A percentile compares a stretch with the other conserved stretches of the same genome.
Evolutionary conservation across 345 rosid species (phyloP).

Genomic region (Combretum micranthum): DNA sequence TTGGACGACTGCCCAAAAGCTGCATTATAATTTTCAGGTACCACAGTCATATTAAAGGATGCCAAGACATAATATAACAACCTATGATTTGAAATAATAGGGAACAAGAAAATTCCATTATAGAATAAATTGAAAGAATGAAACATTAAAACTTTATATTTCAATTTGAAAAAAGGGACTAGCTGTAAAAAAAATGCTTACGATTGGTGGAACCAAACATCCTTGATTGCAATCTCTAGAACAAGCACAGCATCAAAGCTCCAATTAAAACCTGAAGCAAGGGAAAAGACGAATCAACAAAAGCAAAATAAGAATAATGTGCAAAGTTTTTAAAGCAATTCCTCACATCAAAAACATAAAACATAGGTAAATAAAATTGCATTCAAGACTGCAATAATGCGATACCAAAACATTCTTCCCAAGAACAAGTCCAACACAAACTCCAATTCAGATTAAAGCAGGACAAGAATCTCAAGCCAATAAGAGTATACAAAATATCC

Average conservation of each 20-base stretch:
- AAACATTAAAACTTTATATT: background rate
- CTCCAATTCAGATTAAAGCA: no score
- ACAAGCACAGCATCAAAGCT: background rate
- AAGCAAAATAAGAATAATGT: no score
- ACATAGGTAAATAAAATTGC: no score
- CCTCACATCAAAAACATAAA: no score
- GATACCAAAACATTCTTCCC: no score
- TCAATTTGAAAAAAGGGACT: background rate
- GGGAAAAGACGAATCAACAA: no score
- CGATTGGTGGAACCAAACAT: constrained; percentile 9
- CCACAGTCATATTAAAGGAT: background rate
- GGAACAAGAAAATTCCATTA: background rate
- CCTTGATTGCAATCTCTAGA: background rate
- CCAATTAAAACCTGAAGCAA: background rate
- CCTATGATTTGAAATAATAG: background rate
- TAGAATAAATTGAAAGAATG: no score
- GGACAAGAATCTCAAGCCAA: no score
- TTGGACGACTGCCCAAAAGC: constrained; percentile 77
- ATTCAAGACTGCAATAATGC: no score
- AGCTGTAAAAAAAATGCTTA: background rate
- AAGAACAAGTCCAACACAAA: no score
- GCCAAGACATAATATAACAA: background rate
- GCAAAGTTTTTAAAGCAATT: no score
- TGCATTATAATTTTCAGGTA: constrained; percentile 16
- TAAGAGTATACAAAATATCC: no score